Conservation (phyloP, 225 moss, liverwort and hornwort genomes). For the Bryoerythrophyllum caledonicum region DNA sequence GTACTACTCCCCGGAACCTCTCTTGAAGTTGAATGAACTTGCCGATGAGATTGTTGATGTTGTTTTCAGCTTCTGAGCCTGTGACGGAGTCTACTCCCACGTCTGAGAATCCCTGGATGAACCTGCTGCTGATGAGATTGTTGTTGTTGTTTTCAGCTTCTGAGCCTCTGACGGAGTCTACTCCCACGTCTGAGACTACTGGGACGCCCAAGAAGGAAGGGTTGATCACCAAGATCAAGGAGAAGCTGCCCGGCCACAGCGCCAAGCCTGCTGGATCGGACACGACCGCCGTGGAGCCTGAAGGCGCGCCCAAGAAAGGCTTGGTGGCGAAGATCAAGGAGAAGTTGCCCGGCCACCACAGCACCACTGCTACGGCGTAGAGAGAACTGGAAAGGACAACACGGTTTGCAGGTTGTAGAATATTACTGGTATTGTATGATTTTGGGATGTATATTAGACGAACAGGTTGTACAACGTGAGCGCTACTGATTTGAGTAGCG, state of each 20-base stretch:
- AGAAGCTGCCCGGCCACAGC: constrained; percentile 42
- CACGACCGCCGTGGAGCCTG: not conserved
- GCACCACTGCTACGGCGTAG: not conserved
- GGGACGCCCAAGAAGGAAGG: constrained; percentile 45
- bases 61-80: constrained; percentile 23
- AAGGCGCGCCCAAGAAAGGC: constrained; percentile 39
- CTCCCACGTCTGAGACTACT: not conserved
- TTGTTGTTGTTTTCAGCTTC: constrained; percentile 9
- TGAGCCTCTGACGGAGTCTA: not conserved
- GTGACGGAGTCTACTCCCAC: not conserved
- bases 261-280: not conserved
- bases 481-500: not conserved
- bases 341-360: constrained; percentile 18
- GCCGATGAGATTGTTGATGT: not conserved
- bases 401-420: not conserved
- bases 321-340: constrained; percentile 26
- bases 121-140: not conserved
- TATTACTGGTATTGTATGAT: not conserved
- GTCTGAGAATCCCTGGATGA: not conserved
- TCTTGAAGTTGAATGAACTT: too few species aligned
- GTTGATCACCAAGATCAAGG: constrained; percentile 43
- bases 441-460: constrained; percentile 21
- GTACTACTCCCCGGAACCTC: not conserved
- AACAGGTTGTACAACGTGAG: not conserved
- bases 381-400: not conserved